Percentiles rank a stretch among this genome's conserved stretches.
phyloP scores from a whole-genome alignment of 352 stramenopile genomes.

The Blastocystis sp. region DNA sequence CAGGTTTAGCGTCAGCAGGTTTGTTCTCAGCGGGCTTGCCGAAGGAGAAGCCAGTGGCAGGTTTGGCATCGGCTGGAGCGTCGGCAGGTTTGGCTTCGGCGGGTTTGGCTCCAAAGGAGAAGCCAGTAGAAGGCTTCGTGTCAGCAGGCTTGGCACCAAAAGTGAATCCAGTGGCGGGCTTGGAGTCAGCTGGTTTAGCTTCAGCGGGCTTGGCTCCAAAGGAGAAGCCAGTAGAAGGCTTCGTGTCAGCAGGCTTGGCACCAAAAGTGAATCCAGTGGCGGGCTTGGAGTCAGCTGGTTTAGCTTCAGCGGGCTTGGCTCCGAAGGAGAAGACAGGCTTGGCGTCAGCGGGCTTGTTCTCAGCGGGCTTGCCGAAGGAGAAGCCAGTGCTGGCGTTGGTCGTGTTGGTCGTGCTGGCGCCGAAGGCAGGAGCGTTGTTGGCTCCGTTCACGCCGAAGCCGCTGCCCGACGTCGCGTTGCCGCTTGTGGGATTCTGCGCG shows the following conservation, averaged over 20 bases:
- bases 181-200: neutral
- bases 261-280: constrained; percentile 34
- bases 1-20: neutral
- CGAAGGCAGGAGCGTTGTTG: neutral
- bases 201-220: neutral
- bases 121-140: neutral
- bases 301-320: neutral
- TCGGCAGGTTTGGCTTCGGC: neutral
- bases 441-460: no score
- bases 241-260: neutral
- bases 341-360: neutral
- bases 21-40: neutral
- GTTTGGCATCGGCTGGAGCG: neutral
- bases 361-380: neutral
- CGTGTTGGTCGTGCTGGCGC: neutral
- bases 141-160: constrained; percentile 33
- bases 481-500: no score
- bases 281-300: neutral
- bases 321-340: constrained; percentile 1
- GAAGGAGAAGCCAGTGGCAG: constrained; percentile 1
- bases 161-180: constrained; percentile 10
- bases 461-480: no score
- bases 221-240: neutral
- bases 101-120: constrained; percentile 12
- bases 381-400: constrained; percentile 7